Evolutionary conservation across 192 early-diverging fungal species (phyloP).

Genomic region (Chytriomyces confervae): DNA sequence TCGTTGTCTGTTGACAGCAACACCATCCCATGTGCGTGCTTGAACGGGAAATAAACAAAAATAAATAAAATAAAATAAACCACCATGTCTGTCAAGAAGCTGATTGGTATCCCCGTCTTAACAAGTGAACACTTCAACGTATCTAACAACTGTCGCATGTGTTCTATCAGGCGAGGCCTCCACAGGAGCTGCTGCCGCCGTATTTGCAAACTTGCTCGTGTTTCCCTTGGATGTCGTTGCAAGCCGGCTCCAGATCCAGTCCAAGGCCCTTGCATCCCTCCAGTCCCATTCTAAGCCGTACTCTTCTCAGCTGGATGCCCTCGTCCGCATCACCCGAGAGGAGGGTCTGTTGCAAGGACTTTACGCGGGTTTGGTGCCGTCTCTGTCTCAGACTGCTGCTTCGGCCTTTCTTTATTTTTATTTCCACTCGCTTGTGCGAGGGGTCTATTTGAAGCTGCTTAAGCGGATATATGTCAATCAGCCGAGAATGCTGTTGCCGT

Average conservation of each 20-base stretch:
- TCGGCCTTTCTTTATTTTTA: slow-evolving; percentile 61
- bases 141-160: too few relatives aligned
- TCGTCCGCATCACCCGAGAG: slow-evolving; percentile 16
- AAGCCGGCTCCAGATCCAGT: slow-evolving; percentile 30
- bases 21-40: too few relatives aligned
- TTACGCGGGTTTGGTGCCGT: slow-evolving; percentile 83
- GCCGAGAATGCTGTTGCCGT: slow-evolving; percentile 42
- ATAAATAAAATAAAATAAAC: too few relatives aligned
- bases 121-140: too few relatives aligned
- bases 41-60: too few relatives aligned
- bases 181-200: slow-evolving; percentile 21
- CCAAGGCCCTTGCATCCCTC: slow-evolving; percentile 3
- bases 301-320: slow-evolving; percentile 22
- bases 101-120: too few relatives aligned
- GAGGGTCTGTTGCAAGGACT: slow-evolving; percentile 82
- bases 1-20: too few relatives aligned
- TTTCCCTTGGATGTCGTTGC: slow-evolving; percentile 18
- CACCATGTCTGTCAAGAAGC: too few relatives aligned
- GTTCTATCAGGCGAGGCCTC: neutral
- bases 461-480: neutral
- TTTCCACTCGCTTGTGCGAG: slow-evolving; percentile 44
- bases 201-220: slow-evolving; percentile 32
- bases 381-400: slow-evolving; percentile 60
- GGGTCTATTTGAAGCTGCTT: slow-evolving; percentile 10
- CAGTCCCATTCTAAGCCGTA: neutral